Evolutionary conservation across 1,284 basidiomycete species (phyloP).

Genomic region (Coniophora puteana): DNA sequence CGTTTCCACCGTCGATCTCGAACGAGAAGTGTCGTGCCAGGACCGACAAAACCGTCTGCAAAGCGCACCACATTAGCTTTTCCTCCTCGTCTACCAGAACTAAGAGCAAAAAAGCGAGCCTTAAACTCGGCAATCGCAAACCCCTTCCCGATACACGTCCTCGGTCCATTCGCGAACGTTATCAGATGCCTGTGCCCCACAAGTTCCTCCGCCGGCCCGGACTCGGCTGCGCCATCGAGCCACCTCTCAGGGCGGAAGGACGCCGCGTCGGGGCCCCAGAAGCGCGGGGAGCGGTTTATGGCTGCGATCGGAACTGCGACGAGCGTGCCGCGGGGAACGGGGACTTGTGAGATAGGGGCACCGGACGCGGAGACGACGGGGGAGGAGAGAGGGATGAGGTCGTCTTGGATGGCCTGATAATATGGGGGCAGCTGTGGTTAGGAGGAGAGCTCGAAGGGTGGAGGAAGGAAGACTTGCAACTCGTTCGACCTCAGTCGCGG

Average conservation of each 20-base stretch:
- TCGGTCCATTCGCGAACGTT: too few relatives aligned
- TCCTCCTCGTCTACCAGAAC: neutral
- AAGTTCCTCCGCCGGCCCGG: neutral
- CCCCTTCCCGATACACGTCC: too few relatives aligned
- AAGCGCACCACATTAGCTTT: neutral
- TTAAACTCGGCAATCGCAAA: constrained; percentile 17
- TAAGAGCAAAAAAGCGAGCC: constrained; percentile 5
- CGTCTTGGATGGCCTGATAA: constrained; percentile 27
- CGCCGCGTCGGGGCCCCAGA: constrained; percentile 50
- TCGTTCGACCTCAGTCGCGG: neutral
- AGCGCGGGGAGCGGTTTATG: constrained; percentile 30
- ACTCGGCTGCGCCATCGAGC: constrained; percentile 28
- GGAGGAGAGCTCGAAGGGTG: too few relatives aligned
- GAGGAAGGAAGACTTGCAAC: constrained; percentile 16
- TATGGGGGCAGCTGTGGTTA: neutral
- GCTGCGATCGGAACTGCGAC: constrained; percentile 32
- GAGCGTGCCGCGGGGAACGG: constrained; percentile 30
- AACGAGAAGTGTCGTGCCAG: constrained; percentile 7
- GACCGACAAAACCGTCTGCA: neutral
- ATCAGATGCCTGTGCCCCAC: constrained; percentile 7
- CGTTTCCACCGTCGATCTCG: constrained; percentile 1
- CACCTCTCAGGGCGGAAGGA: constrained; percentile 50
- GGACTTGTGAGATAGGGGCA: constrained; percentile 29
- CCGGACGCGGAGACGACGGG: constrained; percentile 36
- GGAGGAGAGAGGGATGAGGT: constrained; percentile 39